These are phyloP conservation scores for Waltiozyma sp. DNA, from an alignment of 1,139 yeast species.

Conservation along the genomic window DNA sequence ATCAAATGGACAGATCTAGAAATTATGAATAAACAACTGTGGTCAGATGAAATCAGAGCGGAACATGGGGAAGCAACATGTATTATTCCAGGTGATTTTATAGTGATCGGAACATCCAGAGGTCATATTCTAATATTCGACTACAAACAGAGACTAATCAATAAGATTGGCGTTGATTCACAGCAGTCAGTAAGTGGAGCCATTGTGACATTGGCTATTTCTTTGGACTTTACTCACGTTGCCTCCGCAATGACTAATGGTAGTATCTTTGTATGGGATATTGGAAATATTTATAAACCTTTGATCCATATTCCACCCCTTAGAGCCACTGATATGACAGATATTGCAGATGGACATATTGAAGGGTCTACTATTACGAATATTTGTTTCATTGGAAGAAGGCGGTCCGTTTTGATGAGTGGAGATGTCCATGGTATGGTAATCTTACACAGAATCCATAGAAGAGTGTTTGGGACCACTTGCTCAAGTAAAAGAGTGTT, in stretches of 20 bases:
- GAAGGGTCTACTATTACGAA: conserved; percentile 32
- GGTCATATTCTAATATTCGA: conserved; percentile 54
- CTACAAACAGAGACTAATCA: conserved; percentile 44
- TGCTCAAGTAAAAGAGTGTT: conserved; percentile 38
- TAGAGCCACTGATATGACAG: conserved; percentile 17
- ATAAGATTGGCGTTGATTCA: conserved; percentile 24
- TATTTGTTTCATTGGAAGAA: conserved; percentile 42
- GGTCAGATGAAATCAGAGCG: conserved; percentile 25
- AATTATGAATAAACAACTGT: conserved; percentile 28
- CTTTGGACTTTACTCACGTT: conserved; percentile 35
- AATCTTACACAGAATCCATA: conserved; percentile 45
- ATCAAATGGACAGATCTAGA: conserved; percentile 34
- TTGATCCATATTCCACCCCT: conserved; percentile 13
- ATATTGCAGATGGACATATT: conserved; percentile 42
- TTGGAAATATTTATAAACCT: conserved; percentile 18
- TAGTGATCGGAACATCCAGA: conserved; percentile 52
- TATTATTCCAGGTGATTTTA: conserved; percentile 37
- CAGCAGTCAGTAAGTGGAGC: conserved; percentile 24
- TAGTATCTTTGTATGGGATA: conserved; percentile 33
- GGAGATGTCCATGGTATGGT: conserved; percentile 51
- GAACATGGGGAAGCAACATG: conserved; percentile 40
- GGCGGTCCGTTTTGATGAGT: conserved; percentile 44
- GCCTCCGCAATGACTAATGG: conserved; percentile 37
- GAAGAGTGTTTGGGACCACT: conserved; percentile 39
- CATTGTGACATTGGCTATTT: conserved; percentile 36